phyloP scores from a whole-genome alignment of 1,284 basidiomycete genomes.

The Irpex sp. region DNA sequence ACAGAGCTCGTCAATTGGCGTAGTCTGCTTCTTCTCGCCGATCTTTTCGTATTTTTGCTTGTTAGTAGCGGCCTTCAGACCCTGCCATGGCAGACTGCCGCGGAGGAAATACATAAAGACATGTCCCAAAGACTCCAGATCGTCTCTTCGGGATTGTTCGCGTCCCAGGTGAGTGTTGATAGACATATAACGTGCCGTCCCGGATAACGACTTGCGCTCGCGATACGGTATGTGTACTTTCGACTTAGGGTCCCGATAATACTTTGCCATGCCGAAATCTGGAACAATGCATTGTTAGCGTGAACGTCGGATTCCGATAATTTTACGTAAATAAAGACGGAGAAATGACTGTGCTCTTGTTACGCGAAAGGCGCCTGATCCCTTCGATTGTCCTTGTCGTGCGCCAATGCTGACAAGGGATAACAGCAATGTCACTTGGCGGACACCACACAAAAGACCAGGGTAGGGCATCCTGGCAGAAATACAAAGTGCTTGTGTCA shows the following conservation, averaged over 20 bases:
- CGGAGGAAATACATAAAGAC: conserved; percentile 98
- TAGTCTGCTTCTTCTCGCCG: conserved; percentile 98
- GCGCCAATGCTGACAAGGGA: not conserved
- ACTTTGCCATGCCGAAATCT: conserved; percentile 98
- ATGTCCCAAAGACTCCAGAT: conserved; percentile 92
- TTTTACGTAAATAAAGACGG: not conserved
- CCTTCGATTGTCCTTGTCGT: not conserved
- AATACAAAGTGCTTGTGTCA: not conserved
- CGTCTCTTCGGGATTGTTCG: conserved; percentile 94
- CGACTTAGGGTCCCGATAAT: conserved; percentile 95
- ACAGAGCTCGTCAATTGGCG: conserved; percentile 90
- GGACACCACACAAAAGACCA: not conserved
- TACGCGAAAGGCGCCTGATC: not conserved
- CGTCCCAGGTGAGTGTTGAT: conserved; percentile 96
- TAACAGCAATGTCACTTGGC: not conserved
- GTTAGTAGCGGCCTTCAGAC: conserved; percentile 94
- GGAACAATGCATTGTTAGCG: conserved; percentile 42
- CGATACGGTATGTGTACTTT: conserved; percentile 97
- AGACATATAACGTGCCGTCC: conserved; percentile 94
- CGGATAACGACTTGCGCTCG: conserved; percentile 89
- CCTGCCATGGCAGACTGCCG: conserved; percentile 94
- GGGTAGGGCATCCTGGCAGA: not conserved
- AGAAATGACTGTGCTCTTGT: not conserved
- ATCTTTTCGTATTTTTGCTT: conserved; percentile 99
- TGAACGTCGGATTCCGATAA: not conserved